phyloP scores from a whole-genome alignment of 1,284 basidiomycete species.

The Puccinia triticina region DNA sequence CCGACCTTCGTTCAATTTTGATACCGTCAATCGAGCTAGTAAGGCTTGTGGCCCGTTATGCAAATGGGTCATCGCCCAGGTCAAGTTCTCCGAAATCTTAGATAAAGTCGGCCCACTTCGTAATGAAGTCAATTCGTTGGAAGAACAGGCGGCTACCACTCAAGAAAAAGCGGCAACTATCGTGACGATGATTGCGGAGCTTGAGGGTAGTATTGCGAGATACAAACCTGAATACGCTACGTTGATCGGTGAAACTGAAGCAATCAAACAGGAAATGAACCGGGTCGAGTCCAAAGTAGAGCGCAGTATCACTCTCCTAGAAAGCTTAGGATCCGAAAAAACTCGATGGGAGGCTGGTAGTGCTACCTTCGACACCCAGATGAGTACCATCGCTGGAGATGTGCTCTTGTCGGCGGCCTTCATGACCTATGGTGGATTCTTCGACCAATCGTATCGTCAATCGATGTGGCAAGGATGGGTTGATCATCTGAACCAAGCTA shows the following conservation, averaged over 20 bases:
- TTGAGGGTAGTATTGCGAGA: conserved; percentile 85
- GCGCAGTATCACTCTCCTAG: conserved; percentile 90
- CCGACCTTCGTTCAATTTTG: conserved; percentile 90
- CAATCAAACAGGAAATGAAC: conserved; percentile 98
- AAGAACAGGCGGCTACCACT: conserved; percentile 86
- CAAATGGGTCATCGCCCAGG: conserved; percentile 97
- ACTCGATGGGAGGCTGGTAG: conserved; percentile 93
- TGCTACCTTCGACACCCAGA: conserved; percentile 93
- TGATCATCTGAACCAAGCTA: conserved; percentile 81
- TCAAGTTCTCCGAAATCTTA: conserved; percentile 94
- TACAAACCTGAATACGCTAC: conserved; percentile 99
- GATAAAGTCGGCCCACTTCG: conserved; percentile 96
- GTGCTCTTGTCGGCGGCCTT: conserved; percentile 94
- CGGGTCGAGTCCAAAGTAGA: conserved; percentile 95
- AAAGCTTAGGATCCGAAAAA: conserved; percentile 92
- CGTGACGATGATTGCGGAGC: conserved; percentile 86
- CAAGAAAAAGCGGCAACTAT: conserved; percentile 88
- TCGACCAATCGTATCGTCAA: conserved; percentile 97
- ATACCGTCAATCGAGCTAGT: conserved; percentile 90
- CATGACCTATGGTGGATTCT: conserved; percentile 96
- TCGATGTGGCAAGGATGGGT: conserved; percentile 97
- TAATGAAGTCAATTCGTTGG: conserved; percentile 89
- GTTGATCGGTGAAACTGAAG: conserved; percentile 94
- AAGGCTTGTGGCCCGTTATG: conserved; percentile 97
- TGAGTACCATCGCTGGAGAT: conserved; percentile 98